phyloP scores from a whole-genome alignment of 129 eudicot species.

The Calendula officinalis region DNA sequence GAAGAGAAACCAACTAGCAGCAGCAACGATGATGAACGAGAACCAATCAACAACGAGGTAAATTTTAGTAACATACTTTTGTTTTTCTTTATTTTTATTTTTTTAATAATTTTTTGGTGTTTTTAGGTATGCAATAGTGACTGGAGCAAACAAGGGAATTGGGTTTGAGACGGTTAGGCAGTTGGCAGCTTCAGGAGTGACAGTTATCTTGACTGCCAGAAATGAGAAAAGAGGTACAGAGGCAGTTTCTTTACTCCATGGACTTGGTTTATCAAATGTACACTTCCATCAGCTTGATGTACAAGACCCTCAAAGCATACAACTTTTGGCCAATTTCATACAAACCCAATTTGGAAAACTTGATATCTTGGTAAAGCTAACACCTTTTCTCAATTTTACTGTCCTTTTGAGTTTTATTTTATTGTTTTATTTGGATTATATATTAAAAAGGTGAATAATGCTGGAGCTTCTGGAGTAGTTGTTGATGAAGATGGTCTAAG shows the following conservation, averaged over 20 bases:
- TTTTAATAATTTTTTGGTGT: not conserved
- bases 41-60: slow-evolving; percentile 31
- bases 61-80: not conserved
- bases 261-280: slow-evolving; percentile 63
- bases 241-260: slow-evolving; percentile 44
- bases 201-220: slow-evolving; percentile 68
- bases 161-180: slow-evolving; percentile 74
- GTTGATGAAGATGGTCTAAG: slow-evolving; percentile 74
- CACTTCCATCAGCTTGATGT: slow-evolving; percentile 81
- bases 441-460: slow-evolving; percentile 71
- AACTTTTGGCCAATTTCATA: slow-evolving; percentile 50
- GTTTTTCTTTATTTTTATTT: not conserved
- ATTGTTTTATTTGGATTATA: not conserved
- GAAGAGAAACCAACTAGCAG: slow-evolving; percentile 14
- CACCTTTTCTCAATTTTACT: not conserved
- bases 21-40: slow-evolving; percentile 24
- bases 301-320: slow-evolving; percentile 52
- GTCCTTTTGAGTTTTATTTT: not conserved
- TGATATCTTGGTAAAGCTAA: slow-evolving; percentile 62
- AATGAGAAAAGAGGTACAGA: slow-evolving; percentile 63
- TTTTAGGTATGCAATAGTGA: slow-evolving; percentile 73
- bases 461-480: slow-evolving; percentile 71
- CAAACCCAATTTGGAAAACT: slow-evolving; percentile 53
- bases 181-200: slow-evolving; percentile 60
- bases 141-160: slow-evolving; percentile 90